These are phyloP conservation scores for Wallacemonas collosoma DNA, from an alignment of 208 protist species.

Conservation along the genomic window DNA sequence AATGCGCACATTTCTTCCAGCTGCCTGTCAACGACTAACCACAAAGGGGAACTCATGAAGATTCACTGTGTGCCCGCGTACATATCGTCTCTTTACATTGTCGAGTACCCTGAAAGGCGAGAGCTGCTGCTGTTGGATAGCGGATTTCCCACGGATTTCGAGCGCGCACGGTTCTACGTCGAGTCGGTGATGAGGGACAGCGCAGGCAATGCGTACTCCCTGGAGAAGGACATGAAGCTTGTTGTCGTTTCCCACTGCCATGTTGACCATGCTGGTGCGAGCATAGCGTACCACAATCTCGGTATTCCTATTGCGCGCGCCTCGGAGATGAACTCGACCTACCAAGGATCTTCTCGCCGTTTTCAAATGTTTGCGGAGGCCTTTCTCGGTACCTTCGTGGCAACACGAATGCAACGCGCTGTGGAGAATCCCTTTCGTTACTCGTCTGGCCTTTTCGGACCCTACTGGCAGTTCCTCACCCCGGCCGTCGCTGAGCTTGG, in stretches of 20 bases:
- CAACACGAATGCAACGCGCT: slow-evolving; percentile 30
- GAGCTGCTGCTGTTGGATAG: slow-evolving; percentile 49
- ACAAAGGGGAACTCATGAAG: slow-evolving; percentile 33
- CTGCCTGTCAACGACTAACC: slow-evolving; percentile 24
- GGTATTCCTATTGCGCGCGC: slow-evolving; percentile 33
- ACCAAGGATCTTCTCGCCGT: slow-evolving; percentile 20
- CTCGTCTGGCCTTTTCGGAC: slow-evolving; percentile 35
- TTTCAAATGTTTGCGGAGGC: slow-evolving; percentile 32
- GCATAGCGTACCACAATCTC: slow-evolving; percentile 26
- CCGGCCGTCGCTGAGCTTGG: slow-evolving; percentile 8
- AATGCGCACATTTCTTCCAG: slow-evolving; percentile 36
- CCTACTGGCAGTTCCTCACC: slow-evolving; percentile 32
- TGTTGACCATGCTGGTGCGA: slow-evolving; percentile 47
- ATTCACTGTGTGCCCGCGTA: slow-evolving; percentile 53
- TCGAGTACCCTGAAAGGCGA: slow-evolving; percentile 33
- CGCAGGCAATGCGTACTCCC: slow-evolving; percentile 12
- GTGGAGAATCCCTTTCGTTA: slow-evolving; percentile 34
- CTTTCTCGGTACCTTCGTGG: slow-evolving; percentile 33
- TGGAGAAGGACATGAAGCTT: slow-evolving; percentile 39
- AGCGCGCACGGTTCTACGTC: slow-evolving; percentile 43
- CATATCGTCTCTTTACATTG: slow-evolving; percentile 39
- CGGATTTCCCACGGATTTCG: slow-evolving; percentile 44
- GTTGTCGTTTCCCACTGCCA: slow-evolving; percentile 47
- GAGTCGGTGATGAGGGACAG: slow-evolving; percentile 41
- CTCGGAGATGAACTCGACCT: slow-evolving; percentile 30